Percentiles rank a stretch among this genome's conserved stretches.
phyloP scores from a whole-genome alignment of 2,329 filamentous ascomycete genomes.

The Epichloe gansuensis region DNA sequence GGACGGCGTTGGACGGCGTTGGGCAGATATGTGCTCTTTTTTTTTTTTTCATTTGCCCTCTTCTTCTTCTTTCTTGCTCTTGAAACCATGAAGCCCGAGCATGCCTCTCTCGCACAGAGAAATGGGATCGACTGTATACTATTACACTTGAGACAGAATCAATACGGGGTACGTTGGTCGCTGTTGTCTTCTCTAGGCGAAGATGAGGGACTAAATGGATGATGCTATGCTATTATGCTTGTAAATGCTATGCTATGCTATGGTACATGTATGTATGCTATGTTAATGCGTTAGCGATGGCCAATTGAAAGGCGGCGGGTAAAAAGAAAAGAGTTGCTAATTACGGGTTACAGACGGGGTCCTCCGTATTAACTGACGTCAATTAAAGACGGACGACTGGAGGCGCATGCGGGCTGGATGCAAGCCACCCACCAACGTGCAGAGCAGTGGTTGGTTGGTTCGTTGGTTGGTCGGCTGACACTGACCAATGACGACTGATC shows the following conservation, averaged over 20 bases:
- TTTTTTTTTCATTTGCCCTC: not conserved
- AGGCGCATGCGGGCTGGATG: not conserved
- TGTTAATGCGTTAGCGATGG: not conserved
- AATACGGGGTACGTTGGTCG: no score
- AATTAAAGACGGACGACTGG: not conserved
- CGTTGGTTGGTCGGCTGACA: not conserved
- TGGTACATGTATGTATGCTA: not conserved
- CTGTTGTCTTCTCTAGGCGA: no score
- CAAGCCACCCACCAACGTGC: not conserved
- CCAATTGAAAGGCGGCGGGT: no score
- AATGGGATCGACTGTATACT: not conserved
- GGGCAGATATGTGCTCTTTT: not conserved
- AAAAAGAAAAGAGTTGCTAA: no score
- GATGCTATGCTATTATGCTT: no score
- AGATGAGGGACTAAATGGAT: no score
- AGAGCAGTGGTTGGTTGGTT: not conserved
- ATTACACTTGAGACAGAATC: not conserved
- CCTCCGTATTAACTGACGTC: not conserved
- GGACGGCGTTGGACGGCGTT: not conserved
- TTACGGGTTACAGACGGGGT: no score
- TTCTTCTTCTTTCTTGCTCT: no score
- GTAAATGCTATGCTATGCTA: no score
- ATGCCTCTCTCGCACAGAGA: not conserved
- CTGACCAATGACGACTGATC: no score
- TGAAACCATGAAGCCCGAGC: slow-evolving; percentile 1